Evolutionary conservation across 2,329 filamentous ascomycete genomes (phyloP).

Genomic region (Verticillium tricorpus): DNA sequence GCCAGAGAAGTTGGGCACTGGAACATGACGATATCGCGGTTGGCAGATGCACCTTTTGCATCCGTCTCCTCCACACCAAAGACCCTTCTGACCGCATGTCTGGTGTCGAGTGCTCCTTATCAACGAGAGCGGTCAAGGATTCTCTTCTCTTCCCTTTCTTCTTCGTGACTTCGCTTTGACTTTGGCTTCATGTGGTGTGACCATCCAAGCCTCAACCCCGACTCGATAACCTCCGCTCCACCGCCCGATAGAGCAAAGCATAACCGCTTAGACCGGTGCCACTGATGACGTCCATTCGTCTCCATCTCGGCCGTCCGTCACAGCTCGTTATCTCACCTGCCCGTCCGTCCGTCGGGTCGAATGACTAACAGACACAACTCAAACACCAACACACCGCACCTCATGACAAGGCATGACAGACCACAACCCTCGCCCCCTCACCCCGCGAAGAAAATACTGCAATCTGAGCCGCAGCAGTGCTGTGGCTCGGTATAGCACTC

Average conservation of each 20-base stretch:
- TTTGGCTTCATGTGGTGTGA: not conserved
- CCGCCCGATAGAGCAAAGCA: not conserved
- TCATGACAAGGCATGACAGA: not conserved
- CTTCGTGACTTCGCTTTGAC: not conserved
- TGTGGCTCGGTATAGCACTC: conserved; percentile 22
- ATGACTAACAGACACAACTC: not conserved
- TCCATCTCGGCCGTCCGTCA: not conserved
- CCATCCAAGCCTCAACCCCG: not conserved
- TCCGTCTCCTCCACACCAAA: not conserved
- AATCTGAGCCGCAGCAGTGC: conserved; percentile 21
- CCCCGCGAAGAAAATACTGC: not conserved
- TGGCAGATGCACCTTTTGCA: not conserved
- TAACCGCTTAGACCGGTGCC: not conserved
- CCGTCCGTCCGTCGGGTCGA: not conserved
- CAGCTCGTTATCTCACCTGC: not conserved
- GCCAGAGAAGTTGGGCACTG: not conserved
- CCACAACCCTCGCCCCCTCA: not conserved
- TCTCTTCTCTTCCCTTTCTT: not conserved
- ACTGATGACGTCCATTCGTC: not conserved
- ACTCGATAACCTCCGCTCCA: too few relatives aligned
- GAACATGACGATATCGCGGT: not conserved
- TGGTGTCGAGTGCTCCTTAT: not conserved
- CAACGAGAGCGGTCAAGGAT: not conserved
- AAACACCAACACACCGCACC: not conserved
- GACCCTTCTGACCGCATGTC: not conserved